Percentiles rank a stretch among this genome's conserved stretches.
phyloP scores from a whole-genome alignment of 192 early-diverging fungal species.

The Chytriomyces sp. region DNA sequence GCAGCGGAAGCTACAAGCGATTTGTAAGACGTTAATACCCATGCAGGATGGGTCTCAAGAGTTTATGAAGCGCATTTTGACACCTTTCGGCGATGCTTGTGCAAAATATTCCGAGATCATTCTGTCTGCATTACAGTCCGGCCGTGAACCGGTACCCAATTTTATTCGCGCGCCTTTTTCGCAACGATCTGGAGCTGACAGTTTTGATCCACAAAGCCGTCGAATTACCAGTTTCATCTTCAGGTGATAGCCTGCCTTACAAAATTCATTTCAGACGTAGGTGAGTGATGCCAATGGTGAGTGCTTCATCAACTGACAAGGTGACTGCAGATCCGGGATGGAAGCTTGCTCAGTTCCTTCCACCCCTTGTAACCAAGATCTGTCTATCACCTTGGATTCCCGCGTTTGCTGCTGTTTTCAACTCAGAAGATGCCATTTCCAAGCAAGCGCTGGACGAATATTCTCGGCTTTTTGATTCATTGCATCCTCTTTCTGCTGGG shows the following conservation, averaged over 20 bases:
- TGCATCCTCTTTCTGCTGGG: neutral
- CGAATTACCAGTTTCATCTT: constrained; percentile 1
- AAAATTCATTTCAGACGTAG: neutral
- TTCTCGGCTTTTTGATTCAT: neutral
- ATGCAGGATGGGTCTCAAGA: neutral
- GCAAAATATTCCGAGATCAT: neutral
- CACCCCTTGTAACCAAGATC: neutral
- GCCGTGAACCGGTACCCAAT: neutral
- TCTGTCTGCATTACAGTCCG: neutral
- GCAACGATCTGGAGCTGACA: neutral
- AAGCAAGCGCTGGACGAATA: neutral
- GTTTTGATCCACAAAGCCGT: neutral
- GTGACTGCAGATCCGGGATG: neutral
- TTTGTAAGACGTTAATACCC: neutral
- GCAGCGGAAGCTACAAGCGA: neutral
- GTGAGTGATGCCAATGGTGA: neutral
- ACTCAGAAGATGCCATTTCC: neutral
- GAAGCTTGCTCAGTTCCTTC: neutral
- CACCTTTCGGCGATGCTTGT: neutral
- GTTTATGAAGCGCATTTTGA: neutral
- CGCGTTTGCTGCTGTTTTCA: neutral
- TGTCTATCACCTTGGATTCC: neutral
- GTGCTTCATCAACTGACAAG: neutral
- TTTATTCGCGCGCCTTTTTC: too few species aligned
- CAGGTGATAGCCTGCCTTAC: neutral